Conservation (phyloP, 176 grass and related monocot species). For the Aegilops sharonensis region DNA sequence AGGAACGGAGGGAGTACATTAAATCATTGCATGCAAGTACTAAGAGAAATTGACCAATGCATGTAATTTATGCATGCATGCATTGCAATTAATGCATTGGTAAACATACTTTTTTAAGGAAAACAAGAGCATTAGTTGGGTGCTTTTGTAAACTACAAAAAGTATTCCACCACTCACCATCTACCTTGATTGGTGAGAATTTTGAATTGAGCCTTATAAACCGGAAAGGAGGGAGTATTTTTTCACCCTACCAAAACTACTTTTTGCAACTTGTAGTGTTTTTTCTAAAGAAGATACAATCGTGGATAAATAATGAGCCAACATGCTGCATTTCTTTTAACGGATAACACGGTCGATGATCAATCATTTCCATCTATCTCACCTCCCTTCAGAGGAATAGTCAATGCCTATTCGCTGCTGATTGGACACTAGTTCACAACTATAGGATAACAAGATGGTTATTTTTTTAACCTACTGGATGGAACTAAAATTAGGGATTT, state of each 20-base stretch:
- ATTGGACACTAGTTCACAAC: background rate
- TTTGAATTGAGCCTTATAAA: too few species aligned
- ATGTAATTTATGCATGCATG: too few species aligned
- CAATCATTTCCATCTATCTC: slow-evolving; percentile 18
- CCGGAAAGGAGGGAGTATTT: background rate
- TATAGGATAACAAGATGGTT: background rate
- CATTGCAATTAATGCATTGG: too few species aligned
- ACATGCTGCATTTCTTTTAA: background rate
- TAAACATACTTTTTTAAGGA: too few species aligned
- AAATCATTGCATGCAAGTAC: too few species aligned
- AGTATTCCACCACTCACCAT: too few species aligned
- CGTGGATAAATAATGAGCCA: background rate
- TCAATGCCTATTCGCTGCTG: background rate
- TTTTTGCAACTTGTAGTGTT: background rate
- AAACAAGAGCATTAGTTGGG: too few species aligned
- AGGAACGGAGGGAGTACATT: too few species aligned
- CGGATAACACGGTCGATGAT: slow-evolving; percentile 1
- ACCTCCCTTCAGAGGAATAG: background rate
- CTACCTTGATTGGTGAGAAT: too few species aligned
- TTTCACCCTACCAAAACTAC: background rate
- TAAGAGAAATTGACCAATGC: too few species aligned
- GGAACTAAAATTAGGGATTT: slow-evolving; percentile 8
- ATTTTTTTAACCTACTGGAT: slow-evolving; percentile 1
- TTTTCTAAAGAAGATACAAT: background rate
- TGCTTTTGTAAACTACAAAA: too few species aligned